A percentile compares a stretch with the other conserved stretches of the same genome.
Conservation (phyloP, 192 early-diverging fungal genomes). For the Coemansia sp. region DNA sequence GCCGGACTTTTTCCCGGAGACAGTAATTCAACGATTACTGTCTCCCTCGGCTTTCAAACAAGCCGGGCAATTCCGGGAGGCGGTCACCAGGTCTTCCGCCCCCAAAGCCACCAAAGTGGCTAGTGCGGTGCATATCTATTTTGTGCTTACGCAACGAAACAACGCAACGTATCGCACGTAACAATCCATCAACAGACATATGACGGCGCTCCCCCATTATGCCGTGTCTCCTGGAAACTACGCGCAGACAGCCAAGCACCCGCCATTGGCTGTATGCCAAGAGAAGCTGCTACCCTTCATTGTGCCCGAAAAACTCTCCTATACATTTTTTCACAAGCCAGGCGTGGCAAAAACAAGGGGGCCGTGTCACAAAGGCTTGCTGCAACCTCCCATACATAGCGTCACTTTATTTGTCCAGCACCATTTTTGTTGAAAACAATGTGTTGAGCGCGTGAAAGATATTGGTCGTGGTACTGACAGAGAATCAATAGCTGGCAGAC, state of each 20-base stretch:
- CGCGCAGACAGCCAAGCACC: neutral
- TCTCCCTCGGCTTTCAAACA: neutral
- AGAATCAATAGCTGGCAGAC: neutral
- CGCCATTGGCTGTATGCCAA: neutral
- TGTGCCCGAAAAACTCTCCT: slow-evolving; percentile 5
- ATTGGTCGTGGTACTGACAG: neutral
- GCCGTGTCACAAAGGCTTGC: neutral
- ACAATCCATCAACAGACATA: slow-evolving; percentile 6
- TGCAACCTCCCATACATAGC: neutral
- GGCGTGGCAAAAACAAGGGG: neutral
- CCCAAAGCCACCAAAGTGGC: slow-evolving; percentile 4
- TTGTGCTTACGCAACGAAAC: slow-evolving; percentile 2
- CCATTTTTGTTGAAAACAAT: too few species aligned
- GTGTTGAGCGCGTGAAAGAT: too few species aligned
- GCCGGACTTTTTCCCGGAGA: neutral
- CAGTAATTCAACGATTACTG: neutral
- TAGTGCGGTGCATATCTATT: slow-evolving; percentile 7
- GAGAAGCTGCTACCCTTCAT: neutral
- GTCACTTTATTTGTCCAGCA: too few species aligned
- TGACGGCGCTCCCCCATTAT: slow-evolving; percentile 16
- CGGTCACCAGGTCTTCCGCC: neutral
- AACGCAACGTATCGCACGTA: neutral
- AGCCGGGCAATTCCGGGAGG: neutral
- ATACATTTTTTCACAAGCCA: neutral
- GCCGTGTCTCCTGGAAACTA: neutral